Evolutionary conservation across 257 asterid genomes (phyloP).

Genomic region (Solanum chaucha): DNA sequence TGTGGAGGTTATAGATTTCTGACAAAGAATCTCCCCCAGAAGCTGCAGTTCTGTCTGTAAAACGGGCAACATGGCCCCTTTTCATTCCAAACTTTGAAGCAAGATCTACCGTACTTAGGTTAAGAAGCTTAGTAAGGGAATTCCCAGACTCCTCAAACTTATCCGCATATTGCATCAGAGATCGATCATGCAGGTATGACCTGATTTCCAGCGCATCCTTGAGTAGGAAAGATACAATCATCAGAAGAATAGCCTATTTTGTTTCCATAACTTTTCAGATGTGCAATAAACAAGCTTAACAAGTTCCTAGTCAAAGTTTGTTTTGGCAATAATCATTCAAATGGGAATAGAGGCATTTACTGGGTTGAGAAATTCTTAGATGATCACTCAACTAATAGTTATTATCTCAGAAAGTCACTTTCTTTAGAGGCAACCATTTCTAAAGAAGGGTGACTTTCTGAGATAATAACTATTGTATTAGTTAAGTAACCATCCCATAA

Average conservation of each 20-base stretch:
- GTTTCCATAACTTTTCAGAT: not conserved
- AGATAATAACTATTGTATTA: not conserved
- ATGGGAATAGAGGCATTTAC: not conserved
- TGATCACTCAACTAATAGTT: not conserved
- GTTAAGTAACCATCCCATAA: not conserved
- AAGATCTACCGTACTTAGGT: slow-evolving; percentile 33
- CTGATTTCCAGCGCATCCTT: slow-evolving; percentile 74
- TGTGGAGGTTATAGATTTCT: slow-evolving; percentile 20
- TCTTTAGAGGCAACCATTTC: not conserved
- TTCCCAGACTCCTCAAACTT: slow-evolving; percentile 46
- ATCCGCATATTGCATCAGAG: slow-evolving; percentile 57
- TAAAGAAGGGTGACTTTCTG: not conserved
- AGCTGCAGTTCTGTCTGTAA: slow-evolving; percentile 38
- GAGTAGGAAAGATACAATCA: not conserved
- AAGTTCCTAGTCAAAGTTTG: not conserved
- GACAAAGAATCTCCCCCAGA: slow-evolving; percentile 27
- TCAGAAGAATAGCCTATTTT: not conserved
- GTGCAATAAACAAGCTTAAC: not conserved
- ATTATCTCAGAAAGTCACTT: not conserved
- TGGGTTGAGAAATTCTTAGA: not conserved
- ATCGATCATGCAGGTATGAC: slow-evolving; percentile 69
- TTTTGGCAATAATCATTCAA: not conserved
- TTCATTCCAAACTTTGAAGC: slow-evolving; percentile 48
- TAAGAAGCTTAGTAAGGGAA: slow-evolving; percentile 50
- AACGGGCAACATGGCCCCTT: slow-evolving; percentile 70